Evolutionary conservation across 2,329 filamentous ascomycete species (phyloP), one percentile per base, ranked within the genome.

Genomic region (Bertia moriformis): DNA sequence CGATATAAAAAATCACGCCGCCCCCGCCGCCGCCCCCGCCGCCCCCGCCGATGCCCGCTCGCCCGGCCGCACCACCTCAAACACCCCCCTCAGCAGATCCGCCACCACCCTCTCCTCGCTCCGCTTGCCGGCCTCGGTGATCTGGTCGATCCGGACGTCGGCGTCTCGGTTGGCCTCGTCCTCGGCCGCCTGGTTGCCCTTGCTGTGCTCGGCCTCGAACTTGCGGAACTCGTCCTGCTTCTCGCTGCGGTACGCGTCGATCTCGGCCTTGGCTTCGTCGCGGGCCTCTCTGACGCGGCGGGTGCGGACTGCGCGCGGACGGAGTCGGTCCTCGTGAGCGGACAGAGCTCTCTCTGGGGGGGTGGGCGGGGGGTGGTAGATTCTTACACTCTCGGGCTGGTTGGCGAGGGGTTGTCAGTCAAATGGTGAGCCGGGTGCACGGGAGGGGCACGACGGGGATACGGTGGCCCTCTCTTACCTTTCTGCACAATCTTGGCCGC

Each of bases 401-500:
- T 41, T 40, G 49, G 32, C 27, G n/a, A 45, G 41, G 7, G 33
- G 38, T 46, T 42, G 50, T 61, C 53, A 60, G 57, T 44, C 47
- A 39, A 18, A 15, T n/a, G n/a, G n/a, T n/a, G n/a, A n/a, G n/a
- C n/a, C n/a, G n/a, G n/a, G n/a, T n/a, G n/a, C n/a, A n/a, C n/a
- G n/a, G n/a, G n/a, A n/a, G n/a, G n/a, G n/a, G n/a, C n/a, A n/a
- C n/a, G n/a, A n/a, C n/a, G n/a, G n/a, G n/a, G n/a, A n/a, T n/a
- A n/a, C n/a, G n/a, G n/a, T n/a, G n/a, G n/a, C n/a, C n/a, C n/a
- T n/a, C n/a, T n/a, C n/a, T n/a, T 61, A 93, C 89, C 84, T 74
- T 91, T 87, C 63, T 96, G 89, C 42, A 98, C 88, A 60, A 98
- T 98, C 74, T 95, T 95, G 66, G 94, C 89, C 44, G 91, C 91